Conservation (phyloP, 768 basidiomycete species). For the Tylopilus cervinicoccineus region DNA sequence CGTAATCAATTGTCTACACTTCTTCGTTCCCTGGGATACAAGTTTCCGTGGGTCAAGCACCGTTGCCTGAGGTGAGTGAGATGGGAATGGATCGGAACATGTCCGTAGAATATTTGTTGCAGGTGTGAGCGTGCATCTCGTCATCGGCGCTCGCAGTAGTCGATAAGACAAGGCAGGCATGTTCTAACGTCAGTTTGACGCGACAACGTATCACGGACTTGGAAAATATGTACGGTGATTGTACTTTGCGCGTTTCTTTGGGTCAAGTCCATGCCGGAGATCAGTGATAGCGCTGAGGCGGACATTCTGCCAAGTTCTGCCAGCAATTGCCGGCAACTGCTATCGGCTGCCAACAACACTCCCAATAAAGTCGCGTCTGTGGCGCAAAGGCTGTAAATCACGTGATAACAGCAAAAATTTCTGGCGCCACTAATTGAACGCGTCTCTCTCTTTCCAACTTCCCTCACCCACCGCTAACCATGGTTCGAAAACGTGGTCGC, state of each 20-base stretch:
- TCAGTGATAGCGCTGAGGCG: no score
- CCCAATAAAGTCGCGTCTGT: constrained; percentile 25
- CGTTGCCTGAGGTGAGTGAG: not conserved
- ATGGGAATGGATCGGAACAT: not conserved
- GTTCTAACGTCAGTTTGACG: no score
- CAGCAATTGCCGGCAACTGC: no score
- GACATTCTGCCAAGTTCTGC: no score
- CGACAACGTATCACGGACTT: no score
- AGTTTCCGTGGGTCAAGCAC: not conserved
- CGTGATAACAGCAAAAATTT: constrained; percentile 19
- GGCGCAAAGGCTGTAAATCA: constrained; percentile 16
- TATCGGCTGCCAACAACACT: no score
- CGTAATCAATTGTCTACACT: not conserved
- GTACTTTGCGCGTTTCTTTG: no score
- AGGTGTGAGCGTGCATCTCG: not conserved
- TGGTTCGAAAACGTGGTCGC: constrained; percentile 22
- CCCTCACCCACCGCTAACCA: constrained; percentile 1
- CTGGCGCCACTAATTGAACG: constrained; percentile 29
- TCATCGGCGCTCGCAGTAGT: not conserved
- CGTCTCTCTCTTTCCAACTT: constrained; percentile 13
- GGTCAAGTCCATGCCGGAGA: no score
- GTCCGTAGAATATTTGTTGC: not conserved
- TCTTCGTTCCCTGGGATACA: not conserved
- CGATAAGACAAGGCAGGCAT: no score
- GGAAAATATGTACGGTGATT: no score